Percentiles rank a stretch among this genome's conserved stretches.
phyloP scores from a whole-genome alignment of 768 basidiomycete species.

The Lentinus tigrinus region DNA sequence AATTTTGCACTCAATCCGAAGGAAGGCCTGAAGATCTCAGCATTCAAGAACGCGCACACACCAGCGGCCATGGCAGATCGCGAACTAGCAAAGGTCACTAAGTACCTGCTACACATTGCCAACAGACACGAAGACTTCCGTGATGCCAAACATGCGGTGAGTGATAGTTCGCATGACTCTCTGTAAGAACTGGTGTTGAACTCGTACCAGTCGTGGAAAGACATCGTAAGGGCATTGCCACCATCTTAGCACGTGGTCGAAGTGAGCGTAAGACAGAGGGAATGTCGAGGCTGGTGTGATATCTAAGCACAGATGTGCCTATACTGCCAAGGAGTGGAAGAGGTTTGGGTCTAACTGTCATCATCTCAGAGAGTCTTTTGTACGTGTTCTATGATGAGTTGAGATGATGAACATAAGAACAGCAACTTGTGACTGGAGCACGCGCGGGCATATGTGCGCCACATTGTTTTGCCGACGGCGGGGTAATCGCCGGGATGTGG shows the following conservation, averaged over 20 bases:
- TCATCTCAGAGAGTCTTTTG: no score
- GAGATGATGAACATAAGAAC: no score
- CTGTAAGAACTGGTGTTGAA: background rate
- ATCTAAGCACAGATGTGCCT: no score
- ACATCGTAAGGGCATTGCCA: slow-evolving; percentile 41
- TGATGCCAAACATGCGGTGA: slow-evolving; percentile 64
- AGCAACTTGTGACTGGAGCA: no score
- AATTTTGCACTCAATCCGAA: slow-evolving; percentile 88
- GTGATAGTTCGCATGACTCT: slow-evolving; percentile 7
- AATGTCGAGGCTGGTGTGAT: no score
- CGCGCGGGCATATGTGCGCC: no score
- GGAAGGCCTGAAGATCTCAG: slow-evolving; percentile 79
- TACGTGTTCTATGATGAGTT: no score
- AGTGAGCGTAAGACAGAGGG: background rate
- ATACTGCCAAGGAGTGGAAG: no score
- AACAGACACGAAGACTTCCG: slow-evolving; percentile 55
- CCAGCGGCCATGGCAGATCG: slow-evolving; percentile 60
- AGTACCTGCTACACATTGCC: slow-evolving; percentile 67
- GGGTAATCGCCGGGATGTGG: background rate
- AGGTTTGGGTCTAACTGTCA: no score
- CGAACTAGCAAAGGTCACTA: slow-evolving; percentile 63
- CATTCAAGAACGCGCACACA: slow-evolving; percentile 80
- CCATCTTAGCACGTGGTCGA: background rate
- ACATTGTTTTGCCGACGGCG: background rate
- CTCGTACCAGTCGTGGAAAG: slow-evolving; percentile 49